A percentile compares a stretch with the other conserved stretches of the same genome.
These are phyloP conservation scores for Ophiosphaerella narmari DNA, from an alignment of 2,329 filamentous ascomycete genomes.

Conservation along the genomic window DNA sequence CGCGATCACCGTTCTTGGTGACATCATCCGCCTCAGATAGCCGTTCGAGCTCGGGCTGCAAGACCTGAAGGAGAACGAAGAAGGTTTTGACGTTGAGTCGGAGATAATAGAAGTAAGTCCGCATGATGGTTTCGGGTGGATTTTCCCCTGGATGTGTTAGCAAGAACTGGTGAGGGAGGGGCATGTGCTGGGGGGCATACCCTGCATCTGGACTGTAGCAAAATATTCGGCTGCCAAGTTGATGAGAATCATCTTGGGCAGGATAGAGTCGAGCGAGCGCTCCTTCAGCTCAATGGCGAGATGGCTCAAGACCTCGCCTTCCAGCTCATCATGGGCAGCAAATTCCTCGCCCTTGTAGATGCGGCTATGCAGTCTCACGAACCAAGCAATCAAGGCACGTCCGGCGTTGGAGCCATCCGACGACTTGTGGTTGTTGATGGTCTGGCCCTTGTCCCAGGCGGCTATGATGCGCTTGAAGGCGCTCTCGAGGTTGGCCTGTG, in stretches of 20 bases:
- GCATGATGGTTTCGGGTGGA: slow-evolving; percentile 43
- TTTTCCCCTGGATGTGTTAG: slow-evolving; percentile 26
- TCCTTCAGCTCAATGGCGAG: slow-evolving; percentile 74
- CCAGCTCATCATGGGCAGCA: slow-evolving; percentile 76
- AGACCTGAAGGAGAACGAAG: slow-evolving; percentile 69
- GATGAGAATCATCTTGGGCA: slow-evolving; percentile 81
- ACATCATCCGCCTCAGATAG: slow-evolving; percentile 54
- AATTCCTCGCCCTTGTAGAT: slow-evolving; percentile 80
- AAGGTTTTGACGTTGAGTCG: slow-evolving; percentile 80
- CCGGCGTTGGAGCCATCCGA: slow-evolving; percentile 58
- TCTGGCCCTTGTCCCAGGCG: slow-evolving; percentile 61
- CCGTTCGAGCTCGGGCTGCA: slow-evolving; percentile 72
- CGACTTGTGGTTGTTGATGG: slow-evolving; percentile 49
- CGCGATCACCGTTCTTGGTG: slow-evolving; percentile 42
- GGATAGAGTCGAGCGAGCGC: slow-evolving; percentile 63
- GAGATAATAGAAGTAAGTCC: slow-evolving; percentile 65
- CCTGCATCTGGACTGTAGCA: slow-evolving; percentile 64
- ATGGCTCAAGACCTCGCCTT: slow-evolving; percentile 81
- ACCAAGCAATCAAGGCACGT: slow-evolving; percentile 76
- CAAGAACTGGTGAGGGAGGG: neutral
- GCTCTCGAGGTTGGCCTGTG: slow-evolving; percentile 74
- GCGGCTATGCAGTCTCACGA: slow-evolving; percentile 82
- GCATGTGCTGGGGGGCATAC: slow-evolving; percentile 47
- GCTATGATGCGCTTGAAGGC: slow-evolving; percentile 72
- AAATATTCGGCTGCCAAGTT: slow-evolving; percentile 85